Evolutionary conservation across 73 alveolate genomes (phyloP), one percentile per base, ranked within the genome.

Genomic region (Blepharisma stoltei): DNA sequence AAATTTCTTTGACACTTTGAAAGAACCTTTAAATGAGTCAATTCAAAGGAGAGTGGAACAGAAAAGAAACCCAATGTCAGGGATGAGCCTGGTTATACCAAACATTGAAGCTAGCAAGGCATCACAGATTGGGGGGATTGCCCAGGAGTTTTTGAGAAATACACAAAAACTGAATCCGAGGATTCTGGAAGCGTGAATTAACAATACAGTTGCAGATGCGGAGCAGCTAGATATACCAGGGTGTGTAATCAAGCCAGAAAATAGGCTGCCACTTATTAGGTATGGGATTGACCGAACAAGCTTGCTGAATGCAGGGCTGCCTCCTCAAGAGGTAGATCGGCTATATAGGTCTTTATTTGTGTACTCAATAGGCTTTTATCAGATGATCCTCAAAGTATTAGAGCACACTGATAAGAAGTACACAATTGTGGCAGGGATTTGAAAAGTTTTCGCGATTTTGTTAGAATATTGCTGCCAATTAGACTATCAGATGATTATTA

Each of bases 371-470:
- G 94, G 94, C 4, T 87, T 87, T 60, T 87, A 83, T 54, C 88
- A 87, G 70, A 69, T 87, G 43, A 67, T 88, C 2, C 69, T 78
- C 78, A 84, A 84, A 53, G 67, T 84, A 69, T 71, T 88, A 11
- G 27, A 55, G 65, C 92, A 84, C 69, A 77, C 92, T 8, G 78
- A 84, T 25, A 73, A 75, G 67, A 83, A 79, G 54, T 88, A 85
- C 80, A 46, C 83, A 14, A 70, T 84, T 21, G 78, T 79, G 8
- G 71, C 92, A 1, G 70, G 81, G 11, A 80, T 88, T 2, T 88
- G 95, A 92, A 88, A 88, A 69, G 95, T 88, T 27, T 88, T 79
- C 76, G 78, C 90, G 2, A 84, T 88, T 18, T 54, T 88, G 18
- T 82, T 84, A 4, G 95, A 88, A 71, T 88, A 79, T 80, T 88